These are phyloP conservation scores for Chamaecrista fasciculata DNA, from an alignment of 306 rosid genomes.

Conservation along the genomic window DNA sequence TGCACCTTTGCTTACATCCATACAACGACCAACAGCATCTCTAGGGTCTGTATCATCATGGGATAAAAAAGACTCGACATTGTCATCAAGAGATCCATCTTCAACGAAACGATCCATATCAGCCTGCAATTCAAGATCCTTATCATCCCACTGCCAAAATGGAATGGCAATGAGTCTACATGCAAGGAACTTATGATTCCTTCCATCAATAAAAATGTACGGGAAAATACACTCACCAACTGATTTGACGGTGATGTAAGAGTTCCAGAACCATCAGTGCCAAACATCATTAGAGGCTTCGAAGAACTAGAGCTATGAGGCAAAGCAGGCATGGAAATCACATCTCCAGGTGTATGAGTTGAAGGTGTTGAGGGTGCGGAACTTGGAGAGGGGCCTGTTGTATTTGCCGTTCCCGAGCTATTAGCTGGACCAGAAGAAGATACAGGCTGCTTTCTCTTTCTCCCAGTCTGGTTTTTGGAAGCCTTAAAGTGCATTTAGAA, in stretches of 20 bases:
- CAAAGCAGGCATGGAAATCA: constrained; percentile 89
- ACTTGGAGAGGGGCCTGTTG: constrained; percentile 96
- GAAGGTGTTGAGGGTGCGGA: constrained; percentile 99
- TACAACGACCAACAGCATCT: constrained; percentile 88
- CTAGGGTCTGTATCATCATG: constrained; percentile 94
- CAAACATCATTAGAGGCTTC: constrained; percentile 85
- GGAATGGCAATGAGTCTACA: constrained; percentile 81
- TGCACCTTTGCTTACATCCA: constrained; percentile 98
- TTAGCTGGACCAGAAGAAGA: constrained; percentile 99
- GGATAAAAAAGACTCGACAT: constrained; percentile 96
- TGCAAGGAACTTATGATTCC: constrained; percentile 59
- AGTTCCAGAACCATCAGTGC: constrained; percentile 75
- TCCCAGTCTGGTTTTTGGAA: constrained; percentile 90
- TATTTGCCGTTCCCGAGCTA: constrained; percentile 96
- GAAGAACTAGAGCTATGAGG: constrained; percentile 87
- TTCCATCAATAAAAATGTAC: constrained; percentile 37
- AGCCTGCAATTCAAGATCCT: constrained; percentile 99
- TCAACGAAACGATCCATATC: constrained; percentile 96
- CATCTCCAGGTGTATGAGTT: constrained; percentile 98
- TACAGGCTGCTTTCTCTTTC: constrained; percentile 96
- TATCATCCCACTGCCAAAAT: constrained; percentile 99
- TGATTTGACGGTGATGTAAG: constrained; percentile 93
- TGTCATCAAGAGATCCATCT: constrained; percentile 93
- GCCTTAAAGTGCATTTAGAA: constrained; percentile 57
- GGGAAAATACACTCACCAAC: constrained; percentile 63